A percentile compares a stretch with the other conserved stretches of the same genome.
phyloP scores from a whole-genome alignment of 805 yeast species.

The Komagataella pastoris region DNA sequence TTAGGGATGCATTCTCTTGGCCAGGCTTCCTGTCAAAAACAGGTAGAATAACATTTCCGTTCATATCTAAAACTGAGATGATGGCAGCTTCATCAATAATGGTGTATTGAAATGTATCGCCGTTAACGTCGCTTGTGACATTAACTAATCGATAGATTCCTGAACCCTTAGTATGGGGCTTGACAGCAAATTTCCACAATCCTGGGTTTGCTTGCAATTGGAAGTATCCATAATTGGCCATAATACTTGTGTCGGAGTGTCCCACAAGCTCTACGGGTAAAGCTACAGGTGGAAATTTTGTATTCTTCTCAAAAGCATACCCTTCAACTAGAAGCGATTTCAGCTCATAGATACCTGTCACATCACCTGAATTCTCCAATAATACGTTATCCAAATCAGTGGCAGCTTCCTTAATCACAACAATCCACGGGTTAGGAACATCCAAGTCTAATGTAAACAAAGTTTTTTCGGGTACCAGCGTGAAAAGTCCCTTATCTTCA shows the following conservation, averaged over 20 bases:
- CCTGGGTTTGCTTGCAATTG: conserved; percentile 74
- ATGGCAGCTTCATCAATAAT: not conserved
- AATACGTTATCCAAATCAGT: conserved; percentile 55
- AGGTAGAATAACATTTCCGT: conserved; percentile 33
- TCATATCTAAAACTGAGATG: conserved; percentile 26
- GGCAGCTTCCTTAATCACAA: conserved; percentile 31
- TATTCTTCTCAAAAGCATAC: conserved; percentile 33
- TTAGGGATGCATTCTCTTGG: conserved; percentile 5
- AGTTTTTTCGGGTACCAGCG: conserved; percentile 34
- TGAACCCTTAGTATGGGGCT: conserved; percentile 24
- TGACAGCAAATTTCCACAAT: conserved; percentile 38
- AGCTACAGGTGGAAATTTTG: conserved; percentile 28
- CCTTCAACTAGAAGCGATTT: conserved; percentile 58
- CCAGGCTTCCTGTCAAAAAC: conserved; percentile 23
- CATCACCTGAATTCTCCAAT: conserved; percentile 21
- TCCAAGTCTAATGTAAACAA: conserved; percentile 44
- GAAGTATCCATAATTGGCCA: conserved; percentile 75
- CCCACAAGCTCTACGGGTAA: conserved; percentile 29
- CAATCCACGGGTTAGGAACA: conserved; percentile 59
- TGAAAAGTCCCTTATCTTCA: conserved; percentile 20
- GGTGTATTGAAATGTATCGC: conserved; percentile 5
- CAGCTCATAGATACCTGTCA: conserved; percentile 36
- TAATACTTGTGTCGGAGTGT: conserved; percentile 46
- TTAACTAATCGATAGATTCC: conserved; percentile 26
- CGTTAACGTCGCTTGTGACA: conserved; percentile 10